Evolutionary conservation across 73 alveolate genomes (phyloP), one percentile per base, ranked within the genome.

Genomic region (Paramecium sexaurelia): DNA sequence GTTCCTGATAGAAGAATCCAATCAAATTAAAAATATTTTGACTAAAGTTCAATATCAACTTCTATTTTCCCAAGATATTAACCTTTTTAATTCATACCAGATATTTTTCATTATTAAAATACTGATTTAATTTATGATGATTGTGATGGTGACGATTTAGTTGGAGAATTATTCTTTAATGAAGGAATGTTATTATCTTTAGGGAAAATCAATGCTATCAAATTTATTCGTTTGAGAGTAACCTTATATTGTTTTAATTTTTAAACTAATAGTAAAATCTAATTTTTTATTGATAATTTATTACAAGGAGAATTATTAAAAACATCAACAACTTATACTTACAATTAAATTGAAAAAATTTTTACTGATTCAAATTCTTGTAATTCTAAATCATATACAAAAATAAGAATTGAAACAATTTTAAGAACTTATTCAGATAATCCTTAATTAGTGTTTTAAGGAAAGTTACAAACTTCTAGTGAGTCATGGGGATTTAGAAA

Each of bases 401-500:
- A 10, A 8, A 8, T 43, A 10, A 43, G 56, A 43, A 43, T 43
- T 8, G 56, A 43, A 43, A 10, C n/a, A 13, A 11, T 43, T 43
- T 43, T 43, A 8, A 43, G n/a, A 43, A 8, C 56, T 10, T 8
- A 43, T 43, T 43, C 56, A 35, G 41, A 35, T 43, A 10, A 43
- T 43, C 56, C 56, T 3, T 8, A 9, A 9, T 8, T 43, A 2
- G 4, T 43, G 17, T 5, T 43, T 1, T 43, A 43, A 43, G 56
- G 56, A 43, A 8, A 43, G n/a, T 13, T 43, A 8, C 13, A 43
- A 43, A 43, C 2, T 8, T 9, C 13, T 43, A 43, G 24, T 8
- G 56, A 43, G 13, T 56, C 40, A 13, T 56, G 75, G 75, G 75
- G 75, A 56, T 24, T 56, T 56, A 56, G 75, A 56, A 27, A 56